Percentiles rank a stretch among this genome's conserved stretches.
Evolutionary conservation across 208 protist genomes (phyloP).

Genomic region (Phytomonas francai): DNA sequence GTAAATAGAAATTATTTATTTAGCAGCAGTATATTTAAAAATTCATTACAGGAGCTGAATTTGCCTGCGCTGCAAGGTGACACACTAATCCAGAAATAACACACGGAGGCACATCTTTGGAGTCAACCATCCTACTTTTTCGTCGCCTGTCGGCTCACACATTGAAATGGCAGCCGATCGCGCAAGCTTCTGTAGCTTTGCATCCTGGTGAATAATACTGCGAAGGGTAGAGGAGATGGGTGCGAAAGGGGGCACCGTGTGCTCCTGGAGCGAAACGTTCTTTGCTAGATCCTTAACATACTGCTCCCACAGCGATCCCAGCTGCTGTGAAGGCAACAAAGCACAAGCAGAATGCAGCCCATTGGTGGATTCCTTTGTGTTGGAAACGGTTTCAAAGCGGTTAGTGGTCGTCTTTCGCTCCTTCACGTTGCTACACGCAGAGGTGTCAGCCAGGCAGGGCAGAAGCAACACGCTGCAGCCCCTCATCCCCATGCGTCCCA

Average conservation of each 20-base stretch:
- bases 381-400: conserved; percentile 70
- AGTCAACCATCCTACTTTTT: conserved; percentile 45
- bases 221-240: conserved; percentile 72
- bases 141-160: conserved; percentile 24
- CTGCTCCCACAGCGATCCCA: conserved; percentile 13
- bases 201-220: conserved; percentile 57
- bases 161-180: conserved; percentile 61
- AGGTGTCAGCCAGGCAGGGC: conserved; percentile 31
- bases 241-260: conserved; percentile 61
- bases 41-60: not conserved
- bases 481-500: conserved; percentile 84
- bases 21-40: not conserved
- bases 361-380: conserved; percentile 56
- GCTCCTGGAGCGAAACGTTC: conserved; percentile 44
- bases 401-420: conserved; percentile 64
- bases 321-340: not conserved
- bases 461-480: conserved; percentile 80
- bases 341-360: conserved; percentile 26
- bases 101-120: conserved; percentile 52
- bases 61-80: not conserved
- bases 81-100: conserved; percentile 53
- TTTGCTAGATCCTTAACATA: conserved; percentile 53
- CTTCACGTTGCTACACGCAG: conserved; percentile 6
- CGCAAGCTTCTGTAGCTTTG: conserved; percentile 45
- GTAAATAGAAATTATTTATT: conserved; percentile 1